Base-by-base conservation (phyloP, 352 stramenopile species). In the Aphanomyces cochlioides region DNA sequence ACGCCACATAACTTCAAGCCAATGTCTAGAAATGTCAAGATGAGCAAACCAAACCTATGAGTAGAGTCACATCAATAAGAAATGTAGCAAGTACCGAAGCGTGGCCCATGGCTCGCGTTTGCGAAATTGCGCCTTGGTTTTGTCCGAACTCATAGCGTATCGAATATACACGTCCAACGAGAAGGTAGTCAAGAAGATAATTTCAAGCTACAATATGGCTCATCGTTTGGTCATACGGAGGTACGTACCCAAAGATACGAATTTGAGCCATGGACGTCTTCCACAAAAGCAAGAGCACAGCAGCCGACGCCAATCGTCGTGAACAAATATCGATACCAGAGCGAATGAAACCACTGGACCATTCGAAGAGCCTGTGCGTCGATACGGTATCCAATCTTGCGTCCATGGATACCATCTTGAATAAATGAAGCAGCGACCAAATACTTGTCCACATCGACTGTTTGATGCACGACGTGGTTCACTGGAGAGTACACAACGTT, bases 61-160 rank as follows among this genome's bases (percentile, higher is more conserved):
- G 3, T 2, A 58, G n/a, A 19, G 13, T n/a, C 28, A 58, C 37
- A 58, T 58, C 13, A n/a, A 58, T 13, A n/a, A 58, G 28, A 53
- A 53, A 53, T 19, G 2, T 53, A n/a, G 45, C 45, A 58, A n/a
- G 54, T 61, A 61, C 54, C 82, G 77, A 43, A 90, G 83, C 5
- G 85, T 82, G 3, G 84, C 84, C 86, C 86, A 93, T 0, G 84
- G 86, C 59, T 93, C 83, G 8, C 86, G 78, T 5, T 83, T 87
- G 4, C 88, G 74, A 72, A 89, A 93, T 72, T 90, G 82, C 73
- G 80, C 76, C 74, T 91, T 85, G 5, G 86, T 94, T 73, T 89
- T 81, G 15, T 78, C 77, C 3, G 86, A 94, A 69, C 86, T 94
- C 86, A 94, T 90, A 77, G 83, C 84, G 82, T 85, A 94, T 45